Percentiles rank a stretch among this genome's conserved stretches.
phyloP scores from a whole-genome alignment of 495 filamentous ascomycete species.

The Annulohypoxylon stygium region DNA sequence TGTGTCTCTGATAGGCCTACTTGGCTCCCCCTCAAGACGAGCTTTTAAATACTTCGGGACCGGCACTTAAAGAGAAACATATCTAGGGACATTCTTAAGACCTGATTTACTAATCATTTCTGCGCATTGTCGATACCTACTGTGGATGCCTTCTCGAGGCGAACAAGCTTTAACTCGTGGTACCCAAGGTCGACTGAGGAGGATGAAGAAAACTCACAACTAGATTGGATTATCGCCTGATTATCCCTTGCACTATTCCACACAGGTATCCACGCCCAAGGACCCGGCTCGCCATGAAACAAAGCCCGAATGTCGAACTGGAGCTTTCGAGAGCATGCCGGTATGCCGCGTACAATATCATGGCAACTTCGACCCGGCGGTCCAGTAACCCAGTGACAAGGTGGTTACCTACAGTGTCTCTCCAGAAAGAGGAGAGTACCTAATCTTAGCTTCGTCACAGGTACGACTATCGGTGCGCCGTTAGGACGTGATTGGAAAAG shows the following conservation, averaged over 20 bases:
- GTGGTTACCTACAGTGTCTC: neutral
- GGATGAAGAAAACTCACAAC: neutral
- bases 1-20: neutral
- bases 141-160: neutral
- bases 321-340: conserved; percentile 4
- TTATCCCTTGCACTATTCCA: conserved; percentile 21
- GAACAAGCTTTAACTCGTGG: neutral
- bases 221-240: conserved; percentile 3
- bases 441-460: conserved; percentile 12
- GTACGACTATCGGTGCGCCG: conserved; percentile 11
- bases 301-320: neutral
- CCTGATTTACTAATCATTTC: neutral
- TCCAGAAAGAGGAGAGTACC: neutral
- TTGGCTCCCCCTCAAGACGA: neutral
- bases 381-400: neutral
- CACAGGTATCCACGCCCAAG: conserved; percentile 21
- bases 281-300: conserved; percentile 20
- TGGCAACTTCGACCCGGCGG: neutral
- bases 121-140: neutral
- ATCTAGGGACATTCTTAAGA: neutral
- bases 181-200: neutral
- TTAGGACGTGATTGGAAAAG: neutral
- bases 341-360: conserved; percentile 11
- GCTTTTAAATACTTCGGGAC: neutral
- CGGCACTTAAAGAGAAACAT: neutral